Conservation (phyloP, 495 filamentous ascomycete species). For the Neurospora sp. region DNA sequence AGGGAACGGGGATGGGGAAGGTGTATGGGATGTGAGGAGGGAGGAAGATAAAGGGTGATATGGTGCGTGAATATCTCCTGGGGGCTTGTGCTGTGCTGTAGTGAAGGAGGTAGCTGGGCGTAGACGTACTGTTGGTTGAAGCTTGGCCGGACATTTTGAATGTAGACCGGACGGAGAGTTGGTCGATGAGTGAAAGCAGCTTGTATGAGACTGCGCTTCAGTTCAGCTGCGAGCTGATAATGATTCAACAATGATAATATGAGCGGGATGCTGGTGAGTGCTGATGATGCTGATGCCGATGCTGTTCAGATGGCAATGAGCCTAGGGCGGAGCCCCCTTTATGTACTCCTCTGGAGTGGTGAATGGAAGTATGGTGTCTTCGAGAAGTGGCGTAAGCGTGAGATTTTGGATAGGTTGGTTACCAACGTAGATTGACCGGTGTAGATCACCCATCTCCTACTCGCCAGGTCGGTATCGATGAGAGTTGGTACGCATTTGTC, state of each 20-base stretch:
- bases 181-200: background rate
- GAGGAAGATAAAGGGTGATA: too few relatives aligned
- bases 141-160: background rate
- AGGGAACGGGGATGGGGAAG: background rate
- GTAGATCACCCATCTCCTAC: background rate
- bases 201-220: background rate
- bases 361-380: background rate
- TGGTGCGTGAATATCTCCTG: background rate
- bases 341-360: background rate
- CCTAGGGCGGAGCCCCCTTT: background rate
- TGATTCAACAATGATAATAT: background rate
- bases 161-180: background rate
- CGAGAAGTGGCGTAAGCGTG: background rate
- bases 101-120: background rate
- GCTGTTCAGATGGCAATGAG: background rate
- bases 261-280: background rate
- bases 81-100: background rate
- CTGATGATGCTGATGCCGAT: background rate
- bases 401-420: background rate
- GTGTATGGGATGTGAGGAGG: background rate
- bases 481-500: background rate
- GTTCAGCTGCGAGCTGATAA: background rate
- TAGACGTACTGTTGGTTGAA: background rate
- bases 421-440: background rate
- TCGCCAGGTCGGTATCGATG: background rate